phyloP scores from a whole-genome alignment of 2,329 filamentous ascomycete genomes.

The Diaporthe citrichinensis region DNA sequence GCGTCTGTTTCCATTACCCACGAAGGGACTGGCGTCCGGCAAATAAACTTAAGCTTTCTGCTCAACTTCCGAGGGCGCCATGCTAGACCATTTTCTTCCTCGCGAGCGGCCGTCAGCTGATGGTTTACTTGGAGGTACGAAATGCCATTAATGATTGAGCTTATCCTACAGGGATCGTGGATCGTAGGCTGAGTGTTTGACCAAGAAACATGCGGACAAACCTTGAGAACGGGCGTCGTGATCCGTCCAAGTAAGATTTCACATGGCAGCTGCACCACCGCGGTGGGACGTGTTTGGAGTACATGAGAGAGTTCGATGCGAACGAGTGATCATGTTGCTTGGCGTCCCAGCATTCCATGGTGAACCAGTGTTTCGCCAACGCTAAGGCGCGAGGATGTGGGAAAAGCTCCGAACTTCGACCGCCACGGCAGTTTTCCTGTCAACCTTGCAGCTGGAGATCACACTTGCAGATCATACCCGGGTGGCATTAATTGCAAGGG shows the following conservation, averaged over 20 bases:
- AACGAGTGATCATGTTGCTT: constrained; percentile 4
- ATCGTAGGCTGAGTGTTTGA: constrained; percentile 18
- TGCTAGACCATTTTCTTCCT: constrained; percentile 2
- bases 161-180: neutral
- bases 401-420: constrained; percentile 9
- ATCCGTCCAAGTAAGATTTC: constrained; percentile 11
- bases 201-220: constrained; percentile 14
- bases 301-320: neutral
- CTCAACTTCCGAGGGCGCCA: constrained; percentile 8
- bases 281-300: constrained; percentile 18
- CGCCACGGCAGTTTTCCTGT: neutral
- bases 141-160: constrained; percentile 7
- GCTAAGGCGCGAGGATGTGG: neutral
- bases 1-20: neutral
- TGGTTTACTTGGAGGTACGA: neutral
- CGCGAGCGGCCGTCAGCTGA: neutral
- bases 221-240: constrained; percentile 15
- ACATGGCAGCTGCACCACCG: constrained; percentile 15
- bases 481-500: neutral
- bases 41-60: constrained; percentile 9
- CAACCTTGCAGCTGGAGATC: constrained; percentile 11
- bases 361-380: constrained; percentile 22
- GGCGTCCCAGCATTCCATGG: constrained; percentile 2
- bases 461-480: constrained; percentile 19
- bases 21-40: neutral